Evolutionary conservation across 106 monocot genomes (phyloP), one percentile per base, ranked within the genome.

Genomic region (Dendrobium huoshanense): DNA sequence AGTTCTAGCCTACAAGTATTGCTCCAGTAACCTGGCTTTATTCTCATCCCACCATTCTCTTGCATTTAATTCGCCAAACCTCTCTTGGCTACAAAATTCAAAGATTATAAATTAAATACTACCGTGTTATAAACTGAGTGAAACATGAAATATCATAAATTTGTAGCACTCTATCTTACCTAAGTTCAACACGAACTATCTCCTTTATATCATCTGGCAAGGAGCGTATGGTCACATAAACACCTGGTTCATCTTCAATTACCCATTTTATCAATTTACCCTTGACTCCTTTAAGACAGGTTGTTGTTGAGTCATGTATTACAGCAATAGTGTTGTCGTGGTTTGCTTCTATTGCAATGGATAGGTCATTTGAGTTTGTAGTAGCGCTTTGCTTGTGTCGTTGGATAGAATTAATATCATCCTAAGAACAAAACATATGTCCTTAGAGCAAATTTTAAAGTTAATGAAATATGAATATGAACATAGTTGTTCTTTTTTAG

Each of bases 181-280:
- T 86, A 67, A 94, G 80, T 77, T 87, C 84, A 13, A 91, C 86
- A 10, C 89, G 85, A 7, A 81, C 19, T 18, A 94, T 13, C 77
- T 91, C 87, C 33, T 78, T 87, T 2, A 67, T 80, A 17, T 89
- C 93, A 20, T 87, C 81, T 0, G 85, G 56, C 54, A 77, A 41
- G 9, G 80, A 82, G 15, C 84, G 82, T 5, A 94, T 16, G 7
- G 84, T 88, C 24, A 94, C 41, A 7, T 78, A 88, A 27, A 91
- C 89, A 27, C 94, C 94, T 0, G 94, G 83, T 48, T 94, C 87
- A 18, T 94, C 91, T 77, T 91, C 94, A 54, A 89, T 83, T 31
- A 86, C 89, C 82, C 82, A 86, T 41, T 88, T 86, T 1, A 73
- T 79, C 29, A 75, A 27, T 65, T 81, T 77, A 17, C 80, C 82